phyloP scores from a whole-genome alignment of 768 basidiomycete species.

The Kwoniella dejecticola region DNA sequence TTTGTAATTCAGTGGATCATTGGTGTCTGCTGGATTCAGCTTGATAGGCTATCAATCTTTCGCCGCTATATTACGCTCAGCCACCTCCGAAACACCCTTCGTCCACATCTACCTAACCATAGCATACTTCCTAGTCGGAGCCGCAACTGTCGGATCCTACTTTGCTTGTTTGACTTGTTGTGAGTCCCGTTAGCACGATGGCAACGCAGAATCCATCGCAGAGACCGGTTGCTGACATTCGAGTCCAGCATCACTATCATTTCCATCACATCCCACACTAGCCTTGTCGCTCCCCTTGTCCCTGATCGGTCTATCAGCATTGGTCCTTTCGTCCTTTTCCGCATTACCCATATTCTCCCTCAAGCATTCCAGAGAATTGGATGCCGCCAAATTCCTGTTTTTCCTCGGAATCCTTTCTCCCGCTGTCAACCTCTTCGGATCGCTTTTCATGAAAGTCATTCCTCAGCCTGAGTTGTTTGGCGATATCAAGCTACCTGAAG shows the following conservation, averaged over 20 bases:
- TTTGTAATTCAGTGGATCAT: slow-evolving; percentile 30
- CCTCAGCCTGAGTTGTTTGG: slow-evolving; percentile 26
- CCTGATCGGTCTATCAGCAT: slow-evolving; percentile 50
- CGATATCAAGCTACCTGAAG: slow-evolving; percentile 20
- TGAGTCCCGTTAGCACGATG: slow-evolving; percentile 17
- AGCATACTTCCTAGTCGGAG: slow-evolving; percentile 49
- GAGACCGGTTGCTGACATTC: neutral
- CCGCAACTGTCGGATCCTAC: slow-evolving; percentile 53
- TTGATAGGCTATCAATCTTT: slow-evolving; percentile 51
- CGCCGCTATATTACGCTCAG: slow-evolving; percentile 32
- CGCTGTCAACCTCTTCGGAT: slow-evolving; percentile 48
- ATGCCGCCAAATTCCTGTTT: slow-evolving; percentile 42
- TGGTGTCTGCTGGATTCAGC: slow-evolving; percentile 44
- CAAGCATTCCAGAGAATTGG: slow-evolving; percentile 26
- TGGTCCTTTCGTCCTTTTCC: slow-evolving; percentile 49
- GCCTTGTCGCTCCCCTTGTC: slow-evolving; percentile 52
- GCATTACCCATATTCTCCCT: slow-evolving; percentile 30
- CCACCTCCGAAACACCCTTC: slow-evolving; percentile 34
- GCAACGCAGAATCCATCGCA: neutral
- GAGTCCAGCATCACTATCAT: slow-evolving; percentile 46
- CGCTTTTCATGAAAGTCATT: slow-evolving; percentile 47
- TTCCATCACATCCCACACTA: slow-evolving; percentile 51
- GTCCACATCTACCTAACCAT: slow-evolving; percentile 43
- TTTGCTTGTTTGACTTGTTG: slow-evolving; percentile 53
- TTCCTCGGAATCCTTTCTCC: slow-evolving; percentile 51